Evolutionary conservation across 1,284 basidiomycete species (phyloP).

Genomic region (Leccinum griseonigrum): DNA sequence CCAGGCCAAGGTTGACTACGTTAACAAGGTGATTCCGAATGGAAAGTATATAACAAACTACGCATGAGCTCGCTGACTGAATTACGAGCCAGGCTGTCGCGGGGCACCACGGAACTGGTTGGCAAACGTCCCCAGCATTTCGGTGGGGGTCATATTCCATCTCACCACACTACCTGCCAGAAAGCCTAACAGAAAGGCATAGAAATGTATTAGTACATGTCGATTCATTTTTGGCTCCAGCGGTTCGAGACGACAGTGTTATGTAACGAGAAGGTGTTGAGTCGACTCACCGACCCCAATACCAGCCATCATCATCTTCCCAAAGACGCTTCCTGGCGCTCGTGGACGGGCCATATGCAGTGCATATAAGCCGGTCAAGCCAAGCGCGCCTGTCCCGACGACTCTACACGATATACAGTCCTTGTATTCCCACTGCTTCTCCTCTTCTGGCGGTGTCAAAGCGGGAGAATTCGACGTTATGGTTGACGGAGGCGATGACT

Average conservation of each 20-base stretch:
- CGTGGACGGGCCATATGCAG: slow-evolving; percentile 46
- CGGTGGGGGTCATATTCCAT: slow-evolving; percentile 31
- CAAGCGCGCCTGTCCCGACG: slow-evolving; percentile 48
- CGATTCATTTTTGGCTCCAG: not conserved
- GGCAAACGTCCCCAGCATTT: slow-evolving; percentile 21
- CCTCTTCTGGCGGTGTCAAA: slow-evolving; percentile 5
- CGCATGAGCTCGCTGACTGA: not conserved
- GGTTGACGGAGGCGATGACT: not conserved
- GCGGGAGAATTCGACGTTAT: not conserved
- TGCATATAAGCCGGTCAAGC: slow-evolving; percentile 49
- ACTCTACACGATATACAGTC: slow-evolving; percentile 54
- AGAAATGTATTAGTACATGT: not conserved
- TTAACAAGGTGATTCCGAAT: not conserved
- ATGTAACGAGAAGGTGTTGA: not conserved
- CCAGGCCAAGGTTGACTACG: not conserved
- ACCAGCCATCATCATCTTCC: slow-evolving; percentile 46
- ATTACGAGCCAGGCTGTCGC: slow-evolving; percentile 7
- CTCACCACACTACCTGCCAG: slow-evolving; percentile 27
- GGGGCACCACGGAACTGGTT: slow-evolving; percentile 11
- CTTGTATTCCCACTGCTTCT: slow-evolving; percentile 23
- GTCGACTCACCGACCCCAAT: slow-evolving; percentile 46
- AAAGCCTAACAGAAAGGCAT: not conserved
- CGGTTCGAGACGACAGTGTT: not conserved
- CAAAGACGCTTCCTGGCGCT: slow-evolving; percentile 44
- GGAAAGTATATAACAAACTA: slow-evolving; percentile 5